Conservation (phyloP, 2,329 filamentous ascomycete genomes). For the Tetracladium maxilliforme region DNA sequence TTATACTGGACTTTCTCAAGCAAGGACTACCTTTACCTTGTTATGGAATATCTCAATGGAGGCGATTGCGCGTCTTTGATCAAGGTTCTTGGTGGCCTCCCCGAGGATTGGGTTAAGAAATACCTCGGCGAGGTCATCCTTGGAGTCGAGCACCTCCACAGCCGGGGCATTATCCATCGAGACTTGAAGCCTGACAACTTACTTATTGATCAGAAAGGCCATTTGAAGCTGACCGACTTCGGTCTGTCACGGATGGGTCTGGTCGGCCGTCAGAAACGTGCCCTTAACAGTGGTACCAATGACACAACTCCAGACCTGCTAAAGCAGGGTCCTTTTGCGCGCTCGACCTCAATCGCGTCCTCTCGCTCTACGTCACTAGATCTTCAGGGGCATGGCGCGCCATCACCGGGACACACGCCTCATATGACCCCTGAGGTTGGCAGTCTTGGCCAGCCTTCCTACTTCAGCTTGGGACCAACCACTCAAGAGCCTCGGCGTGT, state of each 20-base stretch:
- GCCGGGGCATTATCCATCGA: conserved; percentile 86
- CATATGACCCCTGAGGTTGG: conserved; percentile 68
- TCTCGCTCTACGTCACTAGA: conserved; percentile 92
- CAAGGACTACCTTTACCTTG: conserved; percentile 95
- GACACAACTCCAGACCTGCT: conserved; percentile 87
- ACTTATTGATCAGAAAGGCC: conserved; percentile 90
- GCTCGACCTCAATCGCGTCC: conserved; percentile 72
- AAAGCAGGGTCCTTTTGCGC: conserved; percentile 81
- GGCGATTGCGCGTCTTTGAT: conserved; percentile 94
- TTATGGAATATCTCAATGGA: conserved; percentile 98
- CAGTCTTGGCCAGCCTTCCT: conserved; percentile 72
- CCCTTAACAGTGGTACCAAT: conserved; percentile 58
- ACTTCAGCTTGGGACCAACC: conserved; percentile 63
- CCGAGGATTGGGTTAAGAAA: conserved; percentile 97
- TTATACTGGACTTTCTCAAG: conserved; percentile 99
- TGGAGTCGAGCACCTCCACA: conserved; percentile 93
- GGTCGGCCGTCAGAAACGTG: conserved; percentile 89
- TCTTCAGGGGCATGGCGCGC: conserved; percentile 56
- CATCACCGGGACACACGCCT: conserved; percentile 75
- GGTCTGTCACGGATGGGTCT: conserved; percentile 94
- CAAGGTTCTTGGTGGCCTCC: conserved; percentile 80
- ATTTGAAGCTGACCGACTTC: conserved; percentile 95
- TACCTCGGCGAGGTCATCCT: conserved; percentile 92
- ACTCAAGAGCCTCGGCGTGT: conserved; percentile 52
- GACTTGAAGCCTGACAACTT: conserved; percentile 96